Base-by-base conservation (phyloP, 1,284 basidiomycete genomes). In the Tausonia pullulans region DNA sequence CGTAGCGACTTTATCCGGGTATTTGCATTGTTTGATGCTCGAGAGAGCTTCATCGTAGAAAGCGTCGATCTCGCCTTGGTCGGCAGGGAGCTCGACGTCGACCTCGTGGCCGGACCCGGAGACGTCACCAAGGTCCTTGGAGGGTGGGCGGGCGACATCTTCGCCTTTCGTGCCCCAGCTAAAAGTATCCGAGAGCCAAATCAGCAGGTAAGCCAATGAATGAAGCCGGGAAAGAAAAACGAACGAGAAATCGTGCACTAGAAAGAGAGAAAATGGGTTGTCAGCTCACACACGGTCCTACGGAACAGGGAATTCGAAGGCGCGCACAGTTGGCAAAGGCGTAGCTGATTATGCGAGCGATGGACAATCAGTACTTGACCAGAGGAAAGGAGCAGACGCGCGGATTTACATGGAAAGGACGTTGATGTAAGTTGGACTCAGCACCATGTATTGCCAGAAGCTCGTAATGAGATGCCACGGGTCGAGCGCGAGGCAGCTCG, bases 401-500 rank as follows among this genome's bases (percentile, higher is more conserved):
- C 2, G 58, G 13, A 63, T 58, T 39, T 52, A 63, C 46, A 75
- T 74, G 61, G 75, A 75, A 51, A 95, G 77, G 58, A 95, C 81
- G 73, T 90, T 92, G 75, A 94, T 84, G 71, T 91, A 94, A n/a
- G 86, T 87, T 4, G 90, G 89, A 1, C 74, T 39, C 66, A 97
- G 80, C 14, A 98, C 78, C 69, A 98, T 76, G 74, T 96, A 98
- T 66, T 91, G 92, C 6, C 87, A 69, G 72, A 94, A 94, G 71
- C 88, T 91, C 2, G 93, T 98, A 68, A 97, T 64, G 76, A 96
- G 84, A 77, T 70, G 90, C 85, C 92, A 90, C 13, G 93, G 91
- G 76, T 98, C 94, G 67, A 96, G 83, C 0, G 92, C 89, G 14
- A 97, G 77, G n/a, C 96, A 69, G 70, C 89, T 90, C 53, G 87